Evolutionary conservation across 257 asterid genomes (phyloP).

Genomic region (Linderniella brevidens): DNA sequence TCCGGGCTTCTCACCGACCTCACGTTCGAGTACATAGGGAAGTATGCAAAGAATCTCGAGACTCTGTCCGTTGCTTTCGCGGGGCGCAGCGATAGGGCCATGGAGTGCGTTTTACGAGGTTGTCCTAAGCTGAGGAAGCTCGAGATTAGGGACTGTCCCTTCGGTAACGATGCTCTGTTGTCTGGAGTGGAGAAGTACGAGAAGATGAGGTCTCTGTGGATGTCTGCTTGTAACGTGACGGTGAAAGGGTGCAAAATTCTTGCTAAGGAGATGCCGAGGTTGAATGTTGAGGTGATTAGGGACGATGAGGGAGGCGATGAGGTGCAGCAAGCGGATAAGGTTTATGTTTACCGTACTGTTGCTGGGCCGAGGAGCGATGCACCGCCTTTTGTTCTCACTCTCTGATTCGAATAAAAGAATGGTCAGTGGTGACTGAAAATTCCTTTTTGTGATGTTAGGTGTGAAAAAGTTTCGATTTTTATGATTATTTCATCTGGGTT

Average conservation of each 20-base stretch:
- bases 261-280: slow-evolving; percentile 43
- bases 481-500: too few relatives aligned
- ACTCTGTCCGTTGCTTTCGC: slow-evolving; percentile 88
- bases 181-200: slow-evolving; percentile 52
- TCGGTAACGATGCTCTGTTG: slow-evolving; percentile 53
- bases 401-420: slow-evolving; percentile 12
- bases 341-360: slow-evolving; percentile 55
- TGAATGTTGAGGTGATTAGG: slow-evolving; percentile 25
- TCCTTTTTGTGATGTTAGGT: too few relatives aligned
- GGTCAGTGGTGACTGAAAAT: too few relatives aligned
- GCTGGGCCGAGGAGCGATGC: slow-evolving; percentile 80
- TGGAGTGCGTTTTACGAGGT: slow-evolving; percentile 67
- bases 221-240: slow-evolving; percentile 62
- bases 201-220: slow-evolving; percentile 71
- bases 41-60: slow-evolving; percentile 62
- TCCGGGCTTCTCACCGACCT: slow-evolving; percentile 64
- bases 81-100: slow-evolving; percentile 65
- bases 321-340: slow-evolving; percentile 16
- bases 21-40: slow-evolving; percentile 66
- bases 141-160: slow-evolving; percentile 80
- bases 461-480: too few relatives aligned
- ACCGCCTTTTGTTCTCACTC: slow-evolving; percentile 62
- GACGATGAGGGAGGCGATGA: slow-evolving; percentile 15
- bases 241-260: slow-evolving; percentile 46
- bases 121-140: slow-evolving; percentile 79